Percentiles rank a stretch among this genome's conserved stretches.
phyloP scores from a whole-genome alignment of 1,284 basidiomycete species.

The Blastosporella zonata region DNA sequence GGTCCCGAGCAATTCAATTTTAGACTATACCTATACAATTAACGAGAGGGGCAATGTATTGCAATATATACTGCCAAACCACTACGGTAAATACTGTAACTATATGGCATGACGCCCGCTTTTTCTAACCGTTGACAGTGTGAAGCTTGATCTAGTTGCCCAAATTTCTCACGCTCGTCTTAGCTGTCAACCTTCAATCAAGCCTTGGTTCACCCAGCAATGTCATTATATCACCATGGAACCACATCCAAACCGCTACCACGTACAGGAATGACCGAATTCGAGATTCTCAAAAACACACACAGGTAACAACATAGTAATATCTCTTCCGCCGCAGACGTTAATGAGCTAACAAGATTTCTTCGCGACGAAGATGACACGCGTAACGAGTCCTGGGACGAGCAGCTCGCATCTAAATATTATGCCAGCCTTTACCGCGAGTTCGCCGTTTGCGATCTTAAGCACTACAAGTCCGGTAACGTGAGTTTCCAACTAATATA shows the following conservation, averaged over 20 bases:
- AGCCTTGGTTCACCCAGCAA: too few species aligned
- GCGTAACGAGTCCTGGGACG: constrained; percentile 63
- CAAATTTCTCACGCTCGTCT: not conserved
- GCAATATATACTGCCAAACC: too few species aligned
- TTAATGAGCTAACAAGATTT: constrained; percentile 52
- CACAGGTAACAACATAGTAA: constrained; percentile 45
- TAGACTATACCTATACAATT: too few species aligned
- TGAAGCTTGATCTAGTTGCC: not conserved
- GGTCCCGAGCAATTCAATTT: too few species aligned
- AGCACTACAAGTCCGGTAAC: constrained; percentile 91
- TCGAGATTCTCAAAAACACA: constrained; percentile 62
- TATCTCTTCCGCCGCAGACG: not conserved
- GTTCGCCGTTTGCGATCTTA: constrained; percentile 88
- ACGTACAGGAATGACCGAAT: constrained; percentile 45
- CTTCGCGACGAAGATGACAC: constrained; percentile 65
- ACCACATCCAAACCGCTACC: constrained; percentile 22
- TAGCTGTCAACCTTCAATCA: not conserved
- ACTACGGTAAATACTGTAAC: too few species aligned
- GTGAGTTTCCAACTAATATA: constrained; percentile 36
- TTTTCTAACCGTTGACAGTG: too few species aligned
- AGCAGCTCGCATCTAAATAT: constrained; percentile 82
- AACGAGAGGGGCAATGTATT: too few species aligned
- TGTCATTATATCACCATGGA: constrained; percentile 20
- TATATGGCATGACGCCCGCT: too few species aligned
- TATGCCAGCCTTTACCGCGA: constrained; percentile 86